These are phyloP conservation scores for Ogataea parapolymorpha DNA, from an alignment of 805 yeast species.

Conservation along the genomic window DNA sequence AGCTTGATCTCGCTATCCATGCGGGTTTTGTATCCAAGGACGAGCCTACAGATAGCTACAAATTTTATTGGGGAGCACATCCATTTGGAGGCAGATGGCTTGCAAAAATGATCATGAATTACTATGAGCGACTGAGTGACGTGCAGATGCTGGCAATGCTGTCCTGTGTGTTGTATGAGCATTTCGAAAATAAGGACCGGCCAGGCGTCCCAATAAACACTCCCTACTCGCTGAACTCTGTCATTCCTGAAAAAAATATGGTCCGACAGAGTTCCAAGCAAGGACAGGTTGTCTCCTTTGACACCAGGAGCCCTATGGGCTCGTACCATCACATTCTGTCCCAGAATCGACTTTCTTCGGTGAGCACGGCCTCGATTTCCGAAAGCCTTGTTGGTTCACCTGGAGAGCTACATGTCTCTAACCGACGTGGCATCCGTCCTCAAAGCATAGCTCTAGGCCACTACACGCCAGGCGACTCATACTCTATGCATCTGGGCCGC, in stretches of 20 bases:
- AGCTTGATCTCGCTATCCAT: constrained; percentile 15
- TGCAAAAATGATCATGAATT: constrained; percentile 54
- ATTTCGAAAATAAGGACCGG: constrained; percentile 25
- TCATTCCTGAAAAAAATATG: background rate
- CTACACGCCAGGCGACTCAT: constrained; percentile 7
- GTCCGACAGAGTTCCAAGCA: background rate
- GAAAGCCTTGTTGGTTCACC: constrained; percentile 30
- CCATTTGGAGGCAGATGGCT: constrained; percentile 73
- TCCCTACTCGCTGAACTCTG: constrained; percentile 33
- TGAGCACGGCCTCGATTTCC: constrained; percentile 25
- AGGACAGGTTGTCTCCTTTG: constrained; percentile 10
- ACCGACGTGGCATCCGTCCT: constrained; percentile 28
- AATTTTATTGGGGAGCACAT: constrained; percentile 74
- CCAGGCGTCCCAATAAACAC: constrained; percentile 44
- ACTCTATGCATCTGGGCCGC: constrained; percentile 7
- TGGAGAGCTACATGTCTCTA: constrained; percentile 25
- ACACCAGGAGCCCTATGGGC: constrained; percentile 11
- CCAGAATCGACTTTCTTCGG: constrained; percentile 19
- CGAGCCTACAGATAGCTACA: constrained; percentile 7
- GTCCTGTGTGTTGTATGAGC: constrained; percentile 64
- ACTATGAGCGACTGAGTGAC: constrained; percentile 63
- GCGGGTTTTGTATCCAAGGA: constrained; percentile 13
- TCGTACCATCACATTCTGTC: constrained; percentile 10
- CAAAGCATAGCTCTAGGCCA: constrained; percentile 8
- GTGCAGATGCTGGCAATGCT: constrained; percentile 90